These are phyloP conservation scores for Cryptococcus neoformans DNA, from an alignment of 1,284 basidiomycete species.

Conservation along the genomic window DNA sequence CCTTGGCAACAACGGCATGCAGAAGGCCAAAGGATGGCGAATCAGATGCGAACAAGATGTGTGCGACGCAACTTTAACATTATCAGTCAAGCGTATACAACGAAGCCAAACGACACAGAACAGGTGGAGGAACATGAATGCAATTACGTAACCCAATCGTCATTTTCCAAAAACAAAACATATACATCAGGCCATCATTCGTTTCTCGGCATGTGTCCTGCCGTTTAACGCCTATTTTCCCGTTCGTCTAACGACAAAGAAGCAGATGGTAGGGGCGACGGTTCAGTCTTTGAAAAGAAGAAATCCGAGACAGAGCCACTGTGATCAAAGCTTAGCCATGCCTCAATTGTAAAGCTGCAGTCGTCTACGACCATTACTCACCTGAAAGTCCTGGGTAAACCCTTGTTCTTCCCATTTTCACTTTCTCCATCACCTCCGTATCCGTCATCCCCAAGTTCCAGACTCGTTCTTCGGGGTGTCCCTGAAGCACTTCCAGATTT, in stretches of 20 bases:
- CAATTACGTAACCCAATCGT: too few species aligned
- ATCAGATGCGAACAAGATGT: too few species aligned
- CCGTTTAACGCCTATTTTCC: not conserved
- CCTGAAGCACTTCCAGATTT: conserved; percentile 25
- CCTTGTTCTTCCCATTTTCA: conserved; percentile 49
- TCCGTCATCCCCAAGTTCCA: conserved; percentile 29
- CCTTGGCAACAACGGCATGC: too few species aligned
- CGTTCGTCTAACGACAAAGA: conserved; percentile 10
- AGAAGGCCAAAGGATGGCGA: too few species aligned
- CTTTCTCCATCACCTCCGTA: conserved; percentile 35
- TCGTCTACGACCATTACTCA: conserved; percentile 17
- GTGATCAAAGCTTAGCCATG: not conserved
- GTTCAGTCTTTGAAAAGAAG: conserved; percentile 26
- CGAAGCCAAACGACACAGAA: too few species aligned
- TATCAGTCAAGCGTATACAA: too few species aligned
- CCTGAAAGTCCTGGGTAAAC: conserved; percentile 42
- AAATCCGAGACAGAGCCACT: conserved; percentile 31
- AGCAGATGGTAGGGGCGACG: not conserved
- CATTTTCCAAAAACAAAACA: too few species aligned
- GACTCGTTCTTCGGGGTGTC: conserved; percentile 24
- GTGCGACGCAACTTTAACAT: too few species aligned
- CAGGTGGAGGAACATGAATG: too few species aligned
- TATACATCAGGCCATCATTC: not conserved
- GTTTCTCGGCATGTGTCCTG: not conserved
- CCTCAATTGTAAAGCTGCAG: not conserved